These are phyloP conservation scores for Dactylellina drechsleri DNA, from an alignment of 2,329 filamentous ascomycete species.

Conservation along the genomic window DNA sequence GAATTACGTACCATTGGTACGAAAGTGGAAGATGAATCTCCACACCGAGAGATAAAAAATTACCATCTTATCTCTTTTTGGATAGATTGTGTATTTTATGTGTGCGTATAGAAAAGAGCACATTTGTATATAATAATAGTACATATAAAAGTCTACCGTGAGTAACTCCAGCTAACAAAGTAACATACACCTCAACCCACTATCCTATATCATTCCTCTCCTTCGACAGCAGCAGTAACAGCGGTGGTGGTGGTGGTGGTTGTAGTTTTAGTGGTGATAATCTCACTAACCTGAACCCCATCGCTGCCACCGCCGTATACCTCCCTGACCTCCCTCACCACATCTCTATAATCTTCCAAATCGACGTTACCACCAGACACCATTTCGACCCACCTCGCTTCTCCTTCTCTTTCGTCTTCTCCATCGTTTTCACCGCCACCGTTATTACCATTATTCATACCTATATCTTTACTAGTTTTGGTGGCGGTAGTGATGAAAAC, in stretches of 20 bases:
- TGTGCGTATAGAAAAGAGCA: too few relatives aligned
- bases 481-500: too few relatives aligned
- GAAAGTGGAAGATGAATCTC: conserved; percentile 11
- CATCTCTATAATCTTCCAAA: conserved; percentile 56
- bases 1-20: too few relatives aligned
- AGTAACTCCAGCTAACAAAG: background rate
- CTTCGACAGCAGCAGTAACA: background rate
- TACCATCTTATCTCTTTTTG: background rate
- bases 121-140: conserved; percentile 16
- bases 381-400: conserved; percentile 54
- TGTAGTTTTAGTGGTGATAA: background rate
- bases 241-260: too few relatives aligned
- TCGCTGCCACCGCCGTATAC: conserved; percentile 28
- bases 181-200: background rate
- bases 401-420: conserved; percentile 17
- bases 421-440: background rate
- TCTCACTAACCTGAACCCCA: conserved; percentile 22
- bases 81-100: too few relatives aligned
- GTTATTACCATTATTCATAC: background rate
- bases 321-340: conserved; percentile 56
- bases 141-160: conserved; percentile 4
- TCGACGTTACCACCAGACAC: conserved; percentile 56
- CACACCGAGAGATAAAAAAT: conserved; percentile 2
- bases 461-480: background rate
- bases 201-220: background rate